Evolutionary conservation across 148 eudicot species (phyloP).

Genomic region (Rhododendron molle): DNA sequence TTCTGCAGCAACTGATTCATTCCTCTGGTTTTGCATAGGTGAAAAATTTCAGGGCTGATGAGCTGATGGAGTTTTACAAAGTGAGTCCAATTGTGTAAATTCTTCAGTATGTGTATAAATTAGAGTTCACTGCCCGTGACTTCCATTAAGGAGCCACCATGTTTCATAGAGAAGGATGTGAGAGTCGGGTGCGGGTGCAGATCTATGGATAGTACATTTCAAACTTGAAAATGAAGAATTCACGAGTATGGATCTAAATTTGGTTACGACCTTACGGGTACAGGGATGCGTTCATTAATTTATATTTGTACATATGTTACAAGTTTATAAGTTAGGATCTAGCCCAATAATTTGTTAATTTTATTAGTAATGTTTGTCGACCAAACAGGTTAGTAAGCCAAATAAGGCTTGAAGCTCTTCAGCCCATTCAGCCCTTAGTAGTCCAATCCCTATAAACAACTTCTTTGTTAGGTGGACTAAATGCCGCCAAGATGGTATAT

Average conservation of each 20-base stretch:
- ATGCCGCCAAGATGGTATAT: not conserved
- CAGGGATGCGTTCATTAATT: not conserved
- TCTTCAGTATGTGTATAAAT: not conserved
- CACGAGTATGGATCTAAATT: not conserved
- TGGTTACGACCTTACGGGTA: not conserved
- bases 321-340: not conserved
- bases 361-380: too few species aligned
- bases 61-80: constrained; percentile 91
- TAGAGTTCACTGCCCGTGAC: not conserved
- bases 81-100: constrained; percentile 26
- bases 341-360: not conserved
- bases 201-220: not conserved
- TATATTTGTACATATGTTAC: not conserved
- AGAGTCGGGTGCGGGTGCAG: not conserved
- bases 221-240: not conserved
- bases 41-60: constrained; percentile 74
- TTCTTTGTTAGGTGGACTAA: too few species aligned
- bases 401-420: too few species aligned
- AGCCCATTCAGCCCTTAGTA: too few species aligned
- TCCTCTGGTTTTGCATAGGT: constrained; percentile 30
- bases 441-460: too few species aligned
- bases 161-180: not conserved
- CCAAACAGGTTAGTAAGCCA: not conserved
- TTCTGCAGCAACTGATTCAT: constrained; percentile 3
- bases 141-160: not conserved